Percentiles rank a stretch among this genome's conserved stretches.
Conservation (phyloP, 1,284 basidiomycete species). For the Gomphus sp. region DNA sequence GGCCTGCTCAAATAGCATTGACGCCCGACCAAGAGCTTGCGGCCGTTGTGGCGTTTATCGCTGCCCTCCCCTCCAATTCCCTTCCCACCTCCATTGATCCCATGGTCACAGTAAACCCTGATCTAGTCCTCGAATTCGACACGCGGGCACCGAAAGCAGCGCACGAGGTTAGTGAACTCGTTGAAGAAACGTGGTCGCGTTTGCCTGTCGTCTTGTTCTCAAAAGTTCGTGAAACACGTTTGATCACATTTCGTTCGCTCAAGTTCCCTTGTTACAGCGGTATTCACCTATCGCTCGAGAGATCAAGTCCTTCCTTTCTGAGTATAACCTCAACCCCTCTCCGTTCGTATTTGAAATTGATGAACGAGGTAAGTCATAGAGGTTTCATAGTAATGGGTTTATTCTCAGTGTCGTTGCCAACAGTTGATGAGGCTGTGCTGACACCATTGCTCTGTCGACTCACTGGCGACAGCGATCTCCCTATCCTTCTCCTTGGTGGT, state of each 20-base stretch:
- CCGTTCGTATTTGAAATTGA: conserved; percentile 73
- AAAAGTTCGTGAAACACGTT: conserved; percentile 42
- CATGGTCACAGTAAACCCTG: conserved; percentile 57
- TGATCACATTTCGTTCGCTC: conserved; percentile 2
- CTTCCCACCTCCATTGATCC: conserved; percentile 66
- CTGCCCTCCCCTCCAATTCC: conserved; percentile 69
- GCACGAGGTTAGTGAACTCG: conserved; percentile 27
- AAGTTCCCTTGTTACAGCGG: conserved; percentile 27
- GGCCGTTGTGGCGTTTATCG: conserved; percentile 69
- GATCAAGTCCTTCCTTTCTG: conserved; percentile 49
- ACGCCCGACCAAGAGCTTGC: conserved; percentile 62
- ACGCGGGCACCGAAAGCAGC: conserved; percentile 46
- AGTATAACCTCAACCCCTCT: conserved; percentile 53
- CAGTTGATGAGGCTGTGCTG: conserved; percentile 37
- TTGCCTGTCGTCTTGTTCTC: conserved; percentile 75
- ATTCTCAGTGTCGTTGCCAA: neutral
- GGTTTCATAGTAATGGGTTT: neutral
- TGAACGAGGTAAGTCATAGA: conserved; percentile 38
- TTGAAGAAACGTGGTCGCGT: conserved; percentile 51
- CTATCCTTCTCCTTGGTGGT: conserved; percentile 66
- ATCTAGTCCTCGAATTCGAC: conserved; percentile 78
- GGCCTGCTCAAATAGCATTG: conserved; percentile 35
- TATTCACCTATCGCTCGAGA: conserved; percentile 61
- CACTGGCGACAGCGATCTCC: conserved; percentile 47
- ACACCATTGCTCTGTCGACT: conserved; percentile 44